These are phyloP conservation scores for Prosopis cineraria DNA, from an alignment of 306 rosid genomes.

Conservation along the genomic window DNA sequence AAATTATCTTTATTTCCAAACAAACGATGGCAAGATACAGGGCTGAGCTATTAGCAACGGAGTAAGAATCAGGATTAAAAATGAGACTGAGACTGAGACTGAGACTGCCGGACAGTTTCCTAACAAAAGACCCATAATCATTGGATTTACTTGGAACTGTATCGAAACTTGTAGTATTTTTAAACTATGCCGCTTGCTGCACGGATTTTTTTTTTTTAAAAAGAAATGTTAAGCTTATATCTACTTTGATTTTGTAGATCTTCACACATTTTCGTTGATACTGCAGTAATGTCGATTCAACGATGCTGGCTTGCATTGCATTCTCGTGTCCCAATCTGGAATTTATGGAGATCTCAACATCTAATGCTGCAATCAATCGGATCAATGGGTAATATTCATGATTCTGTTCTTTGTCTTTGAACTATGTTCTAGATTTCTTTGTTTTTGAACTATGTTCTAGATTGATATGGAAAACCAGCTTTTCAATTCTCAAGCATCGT, in stretches of 20 bases:
- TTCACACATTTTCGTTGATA: slow-evolving; percentile 20
- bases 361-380: slow-evolving; percentile 61
- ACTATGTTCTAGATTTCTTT: not conserved
- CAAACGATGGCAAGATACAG: not conserved
- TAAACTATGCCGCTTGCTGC: not conserved
- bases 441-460: not conserved
- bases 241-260: not conserved
- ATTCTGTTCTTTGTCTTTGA: not conserved
- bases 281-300: slow-evolving; percentile 88
- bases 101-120: not conserved
- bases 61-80: not conserved
- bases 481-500: not conserved
- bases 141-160: not conserved
- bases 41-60: not conserved
- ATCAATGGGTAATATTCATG: slow-evolving; percentile 71
- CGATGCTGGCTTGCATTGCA: slow-evolving; percentile 92
- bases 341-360: slow-evolving; percentile 63
- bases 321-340: slow-evolving; percentile 94
- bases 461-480: not conserved
- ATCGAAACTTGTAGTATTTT: not conserved
- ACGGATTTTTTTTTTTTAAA: not conserved
- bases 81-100: not conserved
- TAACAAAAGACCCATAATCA: not conserved
- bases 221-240: not conserved
- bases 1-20: not conserved